phyloP scores from a whole-genome alignment of 179 eudicot species.

The Kewa caespitosa region DNA sequence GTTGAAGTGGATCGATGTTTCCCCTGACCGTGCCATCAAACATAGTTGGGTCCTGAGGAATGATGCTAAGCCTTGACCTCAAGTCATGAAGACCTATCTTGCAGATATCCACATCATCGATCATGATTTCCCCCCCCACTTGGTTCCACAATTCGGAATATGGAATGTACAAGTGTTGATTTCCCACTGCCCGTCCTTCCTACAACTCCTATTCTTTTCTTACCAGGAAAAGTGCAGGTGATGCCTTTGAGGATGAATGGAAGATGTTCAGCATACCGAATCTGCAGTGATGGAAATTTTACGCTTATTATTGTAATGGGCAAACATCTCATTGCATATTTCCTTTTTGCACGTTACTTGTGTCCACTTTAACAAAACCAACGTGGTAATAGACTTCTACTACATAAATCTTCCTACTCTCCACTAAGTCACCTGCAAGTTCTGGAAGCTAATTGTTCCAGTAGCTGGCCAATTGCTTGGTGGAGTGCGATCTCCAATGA shows the following conservation, averaged over 20 bases:
- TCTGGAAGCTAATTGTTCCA: constrained; percentile 68
- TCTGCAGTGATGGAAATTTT: constrained; percentile 39
- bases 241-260: constrained; percentile 79
- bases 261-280: constrained; percentile 86
- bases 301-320: neutral
- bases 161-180: constrained; percentile 87
- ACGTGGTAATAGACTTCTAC: neutral
- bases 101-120: constrained; percentile 75
- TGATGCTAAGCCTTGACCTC: constrained; percentile 86
- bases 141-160: constrained; percentile 85
- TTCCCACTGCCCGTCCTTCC: constrained; percentile 98
- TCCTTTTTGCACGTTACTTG: constrained; percentile 1
- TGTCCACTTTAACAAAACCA: no score
- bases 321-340: neutral
- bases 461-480: constrained; percentile 73
- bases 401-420: neutral
- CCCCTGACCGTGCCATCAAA: constrained; percentile 86
- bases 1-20: constrained; percentile 81
- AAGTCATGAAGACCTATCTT: constrained; percentile 85
- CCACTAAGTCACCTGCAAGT: constrained; percentile 74
- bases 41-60: constrained; percentile 96
- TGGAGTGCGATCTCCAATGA: constrained; percentile 59
- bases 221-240: constrained; percentile 84
- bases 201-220: constrained; percentile 82
- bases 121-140: constrained; percentile 63